Base-by-base conservation (phyloP, 306 rosid genomes). In the Morella rubra region DNA sequence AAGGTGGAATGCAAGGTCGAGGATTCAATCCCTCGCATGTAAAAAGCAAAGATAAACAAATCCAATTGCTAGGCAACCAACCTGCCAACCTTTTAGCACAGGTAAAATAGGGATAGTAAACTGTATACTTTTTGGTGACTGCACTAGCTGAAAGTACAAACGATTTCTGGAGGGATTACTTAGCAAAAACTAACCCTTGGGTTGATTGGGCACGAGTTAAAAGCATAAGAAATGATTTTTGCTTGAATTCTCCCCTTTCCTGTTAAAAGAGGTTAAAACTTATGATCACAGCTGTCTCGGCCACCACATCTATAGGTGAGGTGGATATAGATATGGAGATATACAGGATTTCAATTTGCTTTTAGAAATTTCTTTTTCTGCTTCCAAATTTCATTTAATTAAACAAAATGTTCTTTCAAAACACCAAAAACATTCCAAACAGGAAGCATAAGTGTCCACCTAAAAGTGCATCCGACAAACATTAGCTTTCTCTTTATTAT, bases 11-110 rank as follows among this genome's bases (percentile, higher is more conserved):
- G 40, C 3, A 14, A 22, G 8, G 5, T 22, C 14, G 5, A 20
- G 64, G 37, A 4, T 58, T 11, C 20, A 13, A 49, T 58, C 64
- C 16, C 15, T 58, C 22, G 3, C 27, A n/a, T n/a, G 13, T 52
- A 8, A 16, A 18, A 52, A 52, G 15, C 7, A 6, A 12, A 37
- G 44, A 37, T 0, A 61, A 27, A 61, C 1, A 61, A 27, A 32
- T 12, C 50, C 10, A 32, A 54, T n/a, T 41, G n/a, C 66, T 51
- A 71, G 50, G 46, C 53, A 71, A 75, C 69, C 59, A 61, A 41
- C 44, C 20, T 20, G 44, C 42, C 71, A 49, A 68, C 32, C 46
- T 55, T 56, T 49, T 15, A 32, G 60, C 42, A 44, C 72, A 44
- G 41, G 40, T 6, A n/a, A 45, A 27, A 16, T 61, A 22, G 37